Base-by-base conservation (phyloP, 2,329 filamentous ascomycete species). In the Pestalotiopsis sp. region DNA sequence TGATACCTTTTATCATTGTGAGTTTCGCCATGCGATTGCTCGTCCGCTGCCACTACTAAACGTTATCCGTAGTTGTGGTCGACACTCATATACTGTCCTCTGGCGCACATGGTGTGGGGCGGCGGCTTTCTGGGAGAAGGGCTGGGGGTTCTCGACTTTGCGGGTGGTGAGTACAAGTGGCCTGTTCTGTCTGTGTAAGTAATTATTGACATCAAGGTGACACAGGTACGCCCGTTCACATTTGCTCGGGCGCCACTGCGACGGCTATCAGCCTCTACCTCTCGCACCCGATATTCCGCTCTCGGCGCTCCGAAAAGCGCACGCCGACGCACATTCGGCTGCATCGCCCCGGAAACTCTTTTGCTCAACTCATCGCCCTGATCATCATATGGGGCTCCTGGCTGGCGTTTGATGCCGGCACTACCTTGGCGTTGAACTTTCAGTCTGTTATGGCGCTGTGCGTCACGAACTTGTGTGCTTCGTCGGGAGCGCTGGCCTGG, bases 301-400 rank as follows among this genome's bases (percentile, higher is more conserved):
- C 82, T n/a, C 78, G 79, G 23, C 81, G 79, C 59, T 85, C 83
- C 2, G 73, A 76, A 6, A 74, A 74, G 5, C 80, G 84, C 11
- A 86, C 83, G 1, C 84, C 84, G 2, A 80, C 52, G 66, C 49
- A 64, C 63, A 13, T 73, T 67, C 60, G 69, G 69, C 1, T 73
- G 68, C 59, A 73, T 60, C 17, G 72, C 66, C 20, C 72, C 70
- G 56, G 72, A 69, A 25, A 67, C 72, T 23, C 72, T 4, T 79
- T 85, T 57, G 84, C 80, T 69, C 83, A 86, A 68, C 74, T 86
- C 3, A 73, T 86, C 4, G 80, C 83, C 2, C 75, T 86, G 74
- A 81, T 85, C 66, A 84, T 82, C 67, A 86, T 85, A 68, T 86
- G 84, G 84, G 83, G 83, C 38, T 82, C 83, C 0, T 86, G 84